Conservation (phyloP, 129 eudicot species). For the Gnaphalium uliginosum region DNA sequence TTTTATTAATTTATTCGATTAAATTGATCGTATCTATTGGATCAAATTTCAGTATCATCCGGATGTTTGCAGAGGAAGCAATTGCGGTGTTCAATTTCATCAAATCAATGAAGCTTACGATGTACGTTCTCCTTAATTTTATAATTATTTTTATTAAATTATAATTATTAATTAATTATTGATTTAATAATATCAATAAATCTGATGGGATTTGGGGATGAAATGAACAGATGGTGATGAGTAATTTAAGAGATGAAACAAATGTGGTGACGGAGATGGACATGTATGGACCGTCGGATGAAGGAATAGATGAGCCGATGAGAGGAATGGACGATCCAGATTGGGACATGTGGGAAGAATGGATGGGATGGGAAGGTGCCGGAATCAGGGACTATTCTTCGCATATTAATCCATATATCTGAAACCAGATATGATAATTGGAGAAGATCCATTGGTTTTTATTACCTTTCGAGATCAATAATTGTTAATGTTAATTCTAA, state of each 20-base stretch:
- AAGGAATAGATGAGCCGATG: constrained; percentile 44
- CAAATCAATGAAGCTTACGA: constrained; percentile 85
- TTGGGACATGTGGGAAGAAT: constrained; percentile 81
- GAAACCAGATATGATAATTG: constrained; percentile 11
- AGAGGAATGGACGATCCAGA: constrained; percentile 70
- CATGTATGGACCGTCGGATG: constrained; percentile 34
- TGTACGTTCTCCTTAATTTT: constrained; percentile 38
- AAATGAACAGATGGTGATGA: constrained; percentile 62
- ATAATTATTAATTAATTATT: background rate
- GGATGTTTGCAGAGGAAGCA: constrained; percentile 78
- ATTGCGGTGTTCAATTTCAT: constrained; percentile 66
- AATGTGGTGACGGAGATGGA: constrained; percentile 26
- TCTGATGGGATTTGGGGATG: background rate
- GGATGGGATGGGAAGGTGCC: constrained; percentile 99
- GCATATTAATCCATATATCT: constrained; percentile 74
- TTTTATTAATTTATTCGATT: background rate
- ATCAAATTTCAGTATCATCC: constrained; percentile 79
- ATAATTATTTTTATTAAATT: background rate
- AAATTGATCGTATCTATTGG: background rate
- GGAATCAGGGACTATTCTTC: constrained; percentile 76
- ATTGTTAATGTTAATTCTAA: background rate
- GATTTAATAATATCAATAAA: background rate
- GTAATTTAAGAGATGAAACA: constrained; percentile 48
- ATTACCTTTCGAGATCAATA: constrained; percentile 1
- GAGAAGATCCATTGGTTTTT: constrained; percentile 22